A percentile compares a stretch with the other conserved stretches of the same genome.
These are phyloP conservation scores for Coemansia sp. DNA, from an alignment of 192 early-diverging fungal species.

Conservation along the genomic window DNA sequence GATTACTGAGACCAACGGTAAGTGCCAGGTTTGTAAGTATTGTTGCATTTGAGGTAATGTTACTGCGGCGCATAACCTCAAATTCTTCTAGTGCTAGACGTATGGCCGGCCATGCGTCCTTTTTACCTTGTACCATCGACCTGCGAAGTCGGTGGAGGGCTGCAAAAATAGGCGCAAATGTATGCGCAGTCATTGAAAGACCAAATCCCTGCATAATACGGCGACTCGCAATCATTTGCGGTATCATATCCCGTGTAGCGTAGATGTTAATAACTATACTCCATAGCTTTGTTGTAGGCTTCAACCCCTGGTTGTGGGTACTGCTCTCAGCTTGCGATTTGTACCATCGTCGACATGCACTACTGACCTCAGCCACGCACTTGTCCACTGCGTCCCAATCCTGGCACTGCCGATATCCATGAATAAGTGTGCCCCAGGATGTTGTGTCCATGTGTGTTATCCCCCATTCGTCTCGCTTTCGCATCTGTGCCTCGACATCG, in stretches of 20 bases:
- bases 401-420: slow-evolving; percentile 28
- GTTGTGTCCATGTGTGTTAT: slow-evolving; percentile 43
- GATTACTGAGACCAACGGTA: slow-evolving; percentile 34
- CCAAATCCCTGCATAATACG: slow-evolving; percentile 26
- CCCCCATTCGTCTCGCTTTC: slow-evolving; percentile 31
- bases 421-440: slow-evolving; percentile 43
- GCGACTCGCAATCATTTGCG: slow-evolving; percentile 34
- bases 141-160: slow-evolving; percentile 35
- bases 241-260: slow-evolving; percentile 37
- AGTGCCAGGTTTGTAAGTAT: slow-evolving; percentile 40
- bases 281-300: slow-evolving; percentile 37
- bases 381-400: slow-evolving; percentile 41
- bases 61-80: slow-evolving; percentile 24
- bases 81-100: slow-evolving; percentile 31
- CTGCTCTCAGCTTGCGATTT: slow-evolving; percentile 1
- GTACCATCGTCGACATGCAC: slow-evolving; percentile 24
- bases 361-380: slow-evolving; percentile 18
- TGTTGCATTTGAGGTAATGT: slow-evolving; percentile 17
- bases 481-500: slow-evolving; percentile 32
- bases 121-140: slow-evolving; percentile 6
- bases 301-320: slow-evolving; percentile 1
- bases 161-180: slow-evolving; percentile 38
- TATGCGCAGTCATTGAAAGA: slow-evolving; percentile 14
- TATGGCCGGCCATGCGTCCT: slow-evolving; percentile 21
- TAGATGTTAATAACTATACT: slow-evolving; percentile 31